Evolutionary conservation across 768 basidiomycete genomes (phyloP), one percentile per base, ranked within the genome.

Genomic region (Saitozyma sp.): DNA sequence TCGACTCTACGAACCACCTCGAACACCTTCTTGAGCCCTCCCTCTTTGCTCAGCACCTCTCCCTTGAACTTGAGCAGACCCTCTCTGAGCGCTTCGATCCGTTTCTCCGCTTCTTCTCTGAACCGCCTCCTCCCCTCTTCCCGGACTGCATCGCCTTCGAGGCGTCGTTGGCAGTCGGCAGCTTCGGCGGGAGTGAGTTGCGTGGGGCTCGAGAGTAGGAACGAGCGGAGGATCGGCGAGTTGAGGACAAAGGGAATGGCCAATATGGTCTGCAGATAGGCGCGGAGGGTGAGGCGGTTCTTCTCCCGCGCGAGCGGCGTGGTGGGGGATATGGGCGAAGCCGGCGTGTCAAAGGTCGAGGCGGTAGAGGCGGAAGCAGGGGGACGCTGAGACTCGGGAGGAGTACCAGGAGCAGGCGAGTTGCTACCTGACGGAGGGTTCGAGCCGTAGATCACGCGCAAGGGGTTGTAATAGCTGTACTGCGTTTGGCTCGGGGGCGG

Each of bases 251-350:
- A 82, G 0, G 87, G 85, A 0, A 86, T 86, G 20, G 85, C 79
- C 58, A 98, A 83, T 38, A 99, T 82, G 0, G 86, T 79, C 67
- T 91, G 89, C n/a, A 99, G 84, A 80, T 97, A 98, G 0, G 92
- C 88, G 17, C 96, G 87, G 16, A 99, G 85, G 0, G 96, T 98
- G 5, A 99, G 83, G 13, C 96, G 84, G 72, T 99, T 99, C 84
- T 93, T 95, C 78, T 99, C 96, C 29, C 96, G 84, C 1, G 91
- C 83, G 19, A 95, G 83, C 41, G 86, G 86, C 4, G 76, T 74
- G 3, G 78, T 58, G 5, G 62, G 13, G 66, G 42, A 50, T 56
- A 17, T 65, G 52, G 53, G 65, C 50, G 56, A 59, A 46, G 54
- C 68, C 46, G 58, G 60, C 8, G 14, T 55, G 14, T 11, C 39